Percentiles rank a stretch among this genome's conserved stretches.
These are phyloP conservation scores for Zostera marina DNA, from an alignment of 116 monocot species.

Conservation along the genomic window DNA sequence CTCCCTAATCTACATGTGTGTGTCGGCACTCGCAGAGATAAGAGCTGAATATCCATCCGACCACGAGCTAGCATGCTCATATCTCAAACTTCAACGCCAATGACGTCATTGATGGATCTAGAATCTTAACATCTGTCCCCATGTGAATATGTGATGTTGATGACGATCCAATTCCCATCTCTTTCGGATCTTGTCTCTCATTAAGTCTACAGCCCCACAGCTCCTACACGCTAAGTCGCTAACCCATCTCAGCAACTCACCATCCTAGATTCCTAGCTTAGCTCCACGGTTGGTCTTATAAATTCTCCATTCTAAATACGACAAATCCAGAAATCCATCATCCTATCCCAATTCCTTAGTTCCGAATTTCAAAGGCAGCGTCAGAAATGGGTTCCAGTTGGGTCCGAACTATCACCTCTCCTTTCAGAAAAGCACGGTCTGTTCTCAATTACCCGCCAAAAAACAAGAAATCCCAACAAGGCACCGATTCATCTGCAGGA, in stretches of 20 bases:
- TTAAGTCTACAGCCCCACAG: neutral
- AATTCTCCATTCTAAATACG: no score
- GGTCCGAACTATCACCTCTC: constrained; percentile 29
- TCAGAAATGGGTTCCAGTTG: constrained; percentile 25
- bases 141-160: neutral
- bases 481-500: neutral
- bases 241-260: neutral
- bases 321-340: no score
- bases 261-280: neutral
- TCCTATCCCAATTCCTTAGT: neutral
- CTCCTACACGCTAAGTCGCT: no score
- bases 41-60: no score
- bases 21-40: no score
- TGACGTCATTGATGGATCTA: no score
- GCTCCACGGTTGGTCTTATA: no score
- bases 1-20: no score
- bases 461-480: constrained; percentile 12
- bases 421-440: constrained; percentile 31
- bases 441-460: constrained; percentile 14
- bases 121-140: neutral
- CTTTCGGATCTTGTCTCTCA: constrained; percentile 36
- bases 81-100: no score
- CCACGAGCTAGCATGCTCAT: no score
- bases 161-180: neutral
- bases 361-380: neutral